phyloP scores from a whole-genome alignment of 805 yeast genomes.

The Blastobotrys mokoenaii region DNA sequence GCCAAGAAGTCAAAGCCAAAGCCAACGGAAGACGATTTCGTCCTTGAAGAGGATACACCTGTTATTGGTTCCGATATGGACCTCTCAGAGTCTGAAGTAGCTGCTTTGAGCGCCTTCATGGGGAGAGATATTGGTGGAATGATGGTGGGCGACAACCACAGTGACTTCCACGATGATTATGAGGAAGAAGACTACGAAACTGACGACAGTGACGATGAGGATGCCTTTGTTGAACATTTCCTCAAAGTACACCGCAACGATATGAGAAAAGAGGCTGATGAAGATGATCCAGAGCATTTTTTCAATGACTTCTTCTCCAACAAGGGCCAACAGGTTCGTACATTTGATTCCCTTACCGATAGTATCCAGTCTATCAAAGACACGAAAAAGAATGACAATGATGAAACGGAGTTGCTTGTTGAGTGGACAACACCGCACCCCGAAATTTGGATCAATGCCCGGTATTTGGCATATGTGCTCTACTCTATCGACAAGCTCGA shows the following conservation, averaged over 20 bases:
- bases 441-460: too few species aligned
- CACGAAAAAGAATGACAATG: background rate
- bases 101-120: too few species aligned
- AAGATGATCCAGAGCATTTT: background rate
- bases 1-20: too few species aligned
- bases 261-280: background rate
- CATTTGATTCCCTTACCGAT: background rate
- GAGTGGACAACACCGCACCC: conserved; percentile 4
- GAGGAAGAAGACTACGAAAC: background rate
- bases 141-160: too few species aligned
- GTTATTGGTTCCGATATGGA: too few species aligned
- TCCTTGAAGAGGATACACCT: too few species aligned
- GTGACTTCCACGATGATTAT: background rate
- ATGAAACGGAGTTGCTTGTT: conserved; percentile 10
- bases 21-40: too few species aligned
- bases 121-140: too few species aligned
- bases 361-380: background rate
- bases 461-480: too few species aligned
- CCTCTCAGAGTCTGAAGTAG: too few species aligned
- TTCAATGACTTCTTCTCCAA: background rate
- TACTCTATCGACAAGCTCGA: conserved; percentile 1
- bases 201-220: background rate
- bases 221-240: background rate
- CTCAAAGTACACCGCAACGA: background rate
- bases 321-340: background rate